These are phyloP conservation scores for Diaporthe citri DNA, from an alignment of 2,329 filamentous ascomycete genomes.

Conservation along the genomic window DNA sequence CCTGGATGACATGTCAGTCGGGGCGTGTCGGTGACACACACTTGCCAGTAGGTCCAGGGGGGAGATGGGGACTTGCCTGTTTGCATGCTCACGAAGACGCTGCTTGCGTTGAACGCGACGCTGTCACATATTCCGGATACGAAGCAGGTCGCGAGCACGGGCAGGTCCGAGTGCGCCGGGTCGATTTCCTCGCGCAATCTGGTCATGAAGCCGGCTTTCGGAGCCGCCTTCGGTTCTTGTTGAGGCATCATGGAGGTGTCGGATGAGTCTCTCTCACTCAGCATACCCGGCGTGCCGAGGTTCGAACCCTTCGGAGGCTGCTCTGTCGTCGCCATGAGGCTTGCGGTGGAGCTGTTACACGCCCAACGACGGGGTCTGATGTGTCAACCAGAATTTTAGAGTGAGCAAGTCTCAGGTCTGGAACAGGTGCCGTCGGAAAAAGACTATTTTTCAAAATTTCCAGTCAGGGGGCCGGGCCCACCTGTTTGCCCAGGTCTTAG, in stretches of 20 bases:
- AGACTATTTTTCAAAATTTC: slow-evolving; percentile 26
- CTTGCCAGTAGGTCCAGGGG: background rate
- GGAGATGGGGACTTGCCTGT: slow-evolving; percentile 43
- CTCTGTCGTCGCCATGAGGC: slow-evolving; percentile 4
- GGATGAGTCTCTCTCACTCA: slow-evolving; percentile 30
- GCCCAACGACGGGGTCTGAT: too few relatives aligned
- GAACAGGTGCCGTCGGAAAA: slow-evolving; percentile 21
- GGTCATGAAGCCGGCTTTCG: slow-evolving; percentile 23
- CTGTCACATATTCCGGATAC: slow-evolving; percentile 56
- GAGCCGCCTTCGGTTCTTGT: background rate
- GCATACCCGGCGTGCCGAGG: slow-evolving; percentile 25
- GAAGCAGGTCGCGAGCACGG: slow-evolving; percentile 55
- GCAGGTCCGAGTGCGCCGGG: slow-evolving; percentile 48
- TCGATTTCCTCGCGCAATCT: slow-evolving; percentile 42
- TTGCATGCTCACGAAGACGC: slow-evolving; percentile 57
- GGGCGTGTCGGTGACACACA: background rate
- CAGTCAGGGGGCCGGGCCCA: slow-evolving; percentile 30
- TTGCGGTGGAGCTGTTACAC: background rate
- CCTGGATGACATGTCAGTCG: slow-evolving; percentile 50
- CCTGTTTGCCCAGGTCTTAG: slow-evolving; percentile 12
- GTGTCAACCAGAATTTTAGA: background rate
- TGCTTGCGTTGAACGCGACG: slow-evolving; percentile 55
- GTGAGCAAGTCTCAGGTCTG: background rate
- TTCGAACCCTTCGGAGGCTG: slow-evolving; percentile 7
- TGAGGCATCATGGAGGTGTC: slow-evolving; percentile 24